Evolutionary conservation across 1,284 basidiomycete genomes (phyloP), one percentile per base, ranked within the genome.

Genomic region (Irpex rosettiformis): DNA sequence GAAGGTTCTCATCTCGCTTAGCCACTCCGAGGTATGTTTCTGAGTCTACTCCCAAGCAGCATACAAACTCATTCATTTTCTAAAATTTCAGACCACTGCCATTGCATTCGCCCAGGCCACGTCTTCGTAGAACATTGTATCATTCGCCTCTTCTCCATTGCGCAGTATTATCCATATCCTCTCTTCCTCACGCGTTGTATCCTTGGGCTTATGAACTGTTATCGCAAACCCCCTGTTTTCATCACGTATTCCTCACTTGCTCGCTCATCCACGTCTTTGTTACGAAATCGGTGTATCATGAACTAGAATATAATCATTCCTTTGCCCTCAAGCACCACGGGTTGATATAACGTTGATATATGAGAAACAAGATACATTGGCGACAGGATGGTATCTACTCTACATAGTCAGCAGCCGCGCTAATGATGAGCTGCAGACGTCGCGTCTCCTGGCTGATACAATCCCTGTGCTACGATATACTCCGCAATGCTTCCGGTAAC

Each of bases 1-100:
- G 52, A 84, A 81, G 66, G 82, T 96, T 65, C 78, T 90, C 66
- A 78, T 99, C 60, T 97, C 94, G 33, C 80, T 99, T 66, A 94
- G 92, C 67, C 96, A 99, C 78, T 93, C 91, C 59, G 90, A 93
- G 77, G 89, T 91, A 69, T 64, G 87, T 79, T 25, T 16, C 27
- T 49, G 25, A 27, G 5, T n/a, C 3, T 28, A 53, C 18, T 61
- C 42, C 21, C 13, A 54, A 45, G 53, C 28, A 54, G 54, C 58
- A 56, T 56, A 53, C 58, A 64, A 28, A 62, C 58, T 73, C 49
- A 70, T 59, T 4, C 10, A 54, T 61, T 18, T 8, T 57, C 54
- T 47, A n/a, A n/a, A n/a, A n/a, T 56, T 59, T 2, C 60, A 91
- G 87, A 91, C 83, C 63, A 84, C 89, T 61, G 90, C 90, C 33